Evolutionary conservation across 2,329 filamentous ascomycete genomes (phyloP), one percentile per base, ranked within the genome.

Genomic region (Fusarium ambrosium): DNA sequence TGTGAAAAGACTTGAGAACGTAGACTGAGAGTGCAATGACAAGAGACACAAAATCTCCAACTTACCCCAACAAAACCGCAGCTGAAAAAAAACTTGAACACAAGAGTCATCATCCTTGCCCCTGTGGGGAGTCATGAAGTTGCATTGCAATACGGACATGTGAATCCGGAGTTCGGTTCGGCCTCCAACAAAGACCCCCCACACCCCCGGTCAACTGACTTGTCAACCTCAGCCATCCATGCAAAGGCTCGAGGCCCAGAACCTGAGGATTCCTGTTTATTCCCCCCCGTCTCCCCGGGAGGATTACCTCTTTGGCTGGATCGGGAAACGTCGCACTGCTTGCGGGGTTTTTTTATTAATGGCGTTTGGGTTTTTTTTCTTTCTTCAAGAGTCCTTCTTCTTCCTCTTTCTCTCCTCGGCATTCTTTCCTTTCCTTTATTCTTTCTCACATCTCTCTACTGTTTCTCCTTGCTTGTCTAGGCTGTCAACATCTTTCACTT

Each of bases 241-340:
- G 61, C 48, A 64, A 53, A 55, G 27, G 18, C 24, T 32, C 56
- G 48, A 65, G 68, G 48, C 58, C 64, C 72, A 67, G 66, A 59
- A 59, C 72, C 62, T 61, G 32, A 53, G 34, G 60, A 75, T 73
- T 75, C 72, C 62, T 73, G 71, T 62, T 74, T 72, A 59, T 69
- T 56, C 48, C 48, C 45, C 45, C 48, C 48, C 48, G 48, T 53
- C 24, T 53, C 43, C 48, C 72, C 72, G 72, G 72, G 56, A 22
- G 55, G 62, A 56, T 73, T 75, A 34, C 72, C 72, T 70, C 29
- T 75, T 75, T 75, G 69, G 72, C 66, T 70, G 66, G 39, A 75
- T 73, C 62, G 36, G 69, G 72, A 34, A 74, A 67, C 60, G 64
- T 65, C 64, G 71, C 70, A 36, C 69, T 66, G 72, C 64, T 59